Percentiles rank a stretch among this genome's conserved stretches.
These are phyloP conservation scores for Magnolia sinica DNA, from an alignment of 164 flowering plant species.

Conservation along the genomic window DNA sequence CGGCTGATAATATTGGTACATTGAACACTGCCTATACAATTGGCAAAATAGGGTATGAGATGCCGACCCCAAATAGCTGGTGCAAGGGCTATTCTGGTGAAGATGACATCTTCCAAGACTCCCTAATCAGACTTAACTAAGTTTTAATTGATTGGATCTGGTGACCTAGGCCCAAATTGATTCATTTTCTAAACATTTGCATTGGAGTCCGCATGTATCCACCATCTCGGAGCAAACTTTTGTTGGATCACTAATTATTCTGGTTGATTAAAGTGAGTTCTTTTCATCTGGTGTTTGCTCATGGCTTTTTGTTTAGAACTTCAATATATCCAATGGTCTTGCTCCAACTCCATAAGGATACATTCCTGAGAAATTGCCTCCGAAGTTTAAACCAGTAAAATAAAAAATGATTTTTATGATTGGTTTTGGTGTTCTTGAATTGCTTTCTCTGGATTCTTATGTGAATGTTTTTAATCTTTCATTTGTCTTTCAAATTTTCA, in stretches of 20 bases:
- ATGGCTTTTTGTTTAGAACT: no score
- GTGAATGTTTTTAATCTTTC: background rate
- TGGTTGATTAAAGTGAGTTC: no score
- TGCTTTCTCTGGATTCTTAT: background rate
- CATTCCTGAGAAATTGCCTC: no score
- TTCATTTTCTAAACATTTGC: background rate
- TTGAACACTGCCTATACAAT: background rate
- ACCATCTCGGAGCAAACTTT: background rate
- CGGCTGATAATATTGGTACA: no score
- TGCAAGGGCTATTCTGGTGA: background rate
- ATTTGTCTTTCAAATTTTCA: constrained; percentile 18
- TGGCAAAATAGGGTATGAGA: background rate
- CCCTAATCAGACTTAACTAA: background rate
- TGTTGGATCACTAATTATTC: background rate
- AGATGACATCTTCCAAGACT: background rate
- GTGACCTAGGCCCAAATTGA: background rate
- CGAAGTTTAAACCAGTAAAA: no score
- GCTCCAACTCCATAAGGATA: no score
- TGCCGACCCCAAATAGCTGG: background rate
- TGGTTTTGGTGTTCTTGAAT: no score
- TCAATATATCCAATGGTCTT: no score
- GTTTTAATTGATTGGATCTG: background rate
- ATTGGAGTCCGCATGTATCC: background rate
- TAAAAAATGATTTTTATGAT: no score
- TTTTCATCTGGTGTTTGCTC: no score